A percentile compares a stretch with the other conserved stretches of the same genome.
Conservation (phyloP, 371 early-diverging fungal species). For the Scutellospora calospora region DNA sequence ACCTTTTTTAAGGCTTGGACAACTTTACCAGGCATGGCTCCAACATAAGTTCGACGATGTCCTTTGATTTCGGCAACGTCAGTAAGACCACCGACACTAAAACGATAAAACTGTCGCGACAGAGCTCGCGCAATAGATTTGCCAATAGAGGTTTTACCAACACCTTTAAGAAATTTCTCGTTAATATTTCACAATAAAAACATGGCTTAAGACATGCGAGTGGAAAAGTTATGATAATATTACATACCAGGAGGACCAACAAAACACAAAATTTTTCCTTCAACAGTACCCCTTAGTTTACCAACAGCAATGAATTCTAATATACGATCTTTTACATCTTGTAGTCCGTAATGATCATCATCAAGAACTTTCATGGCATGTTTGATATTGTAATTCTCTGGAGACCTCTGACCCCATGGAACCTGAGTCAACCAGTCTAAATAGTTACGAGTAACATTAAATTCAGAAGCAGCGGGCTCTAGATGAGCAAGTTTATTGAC, state of each 20-base stretch:
- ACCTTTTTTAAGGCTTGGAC: constrained; percentile 97
- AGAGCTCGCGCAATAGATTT: constrained; percentile 96
- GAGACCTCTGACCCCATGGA: constrained; percentile 93
- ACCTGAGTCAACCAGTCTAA: constrained; percentile 97
- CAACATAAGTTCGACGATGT: constrained; percentile 97
- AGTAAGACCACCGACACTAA: constrained; percentile 95
- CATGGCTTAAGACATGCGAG: not conserved
- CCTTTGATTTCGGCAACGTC: constrained; percentile 99
- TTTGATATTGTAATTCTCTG: constrained; percentile 89
- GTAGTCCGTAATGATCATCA: constrained; percentile 98
- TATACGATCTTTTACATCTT: constrained; percentile 98
- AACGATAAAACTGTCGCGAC: constrained; percentile 93
- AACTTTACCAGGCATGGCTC: constrained; percentile 99
- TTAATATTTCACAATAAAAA: constrained; percentile 20
- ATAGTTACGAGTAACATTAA: constrained; percentile 97
- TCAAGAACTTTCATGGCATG: constrained; percentile 89
- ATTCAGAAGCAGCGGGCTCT: constrained; percentile 97
- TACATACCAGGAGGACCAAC: constrained; percentile 91
- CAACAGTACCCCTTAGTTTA: constrained; percentile 91
- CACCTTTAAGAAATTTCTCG: constrained; percentile 60
- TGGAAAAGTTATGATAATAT: not conserved
- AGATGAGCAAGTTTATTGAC: constrained; percentile 90
- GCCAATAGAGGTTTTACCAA: constrained; percentile 97
- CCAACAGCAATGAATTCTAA: constrained; percentile 99
- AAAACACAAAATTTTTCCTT: constrained; percentile 96